Evolutionary conservation across 495 filamentous ascomycete genomes (phyloP), one percentile per base, ranked within the genome.

Genomic region (Xylona heveae): DNA sequence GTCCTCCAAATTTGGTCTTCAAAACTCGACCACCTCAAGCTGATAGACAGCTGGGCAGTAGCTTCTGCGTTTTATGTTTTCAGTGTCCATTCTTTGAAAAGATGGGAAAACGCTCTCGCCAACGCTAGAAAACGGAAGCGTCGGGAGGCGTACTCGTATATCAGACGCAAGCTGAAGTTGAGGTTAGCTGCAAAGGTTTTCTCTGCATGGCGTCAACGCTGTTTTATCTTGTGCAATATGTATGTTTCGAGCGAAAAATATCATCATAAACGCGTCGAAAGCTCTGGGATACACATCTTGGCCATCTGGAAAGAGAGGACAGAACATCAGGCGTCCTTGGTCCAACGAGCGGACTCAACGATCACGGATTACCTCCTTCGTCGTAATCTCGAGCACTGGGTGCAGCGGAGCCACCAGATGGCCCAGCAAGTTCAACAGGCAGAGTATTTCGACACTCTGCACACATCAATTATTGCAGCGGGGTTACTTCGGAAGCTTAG

Each of bases 1-100:
- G 52, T 54, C 9, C 39, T 78, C 6, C 48, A 49, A 2, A 51
- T 52, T 18, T 67, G 67, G 61, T 41, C 35, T 13, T 49, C 55
- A 4, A 62, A 58, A 24, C 40, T 48, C 16, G 44, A 55, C 10
- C 55, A 68, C 41, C 39, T 62, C 3, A 36, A 44, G 24, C 52
- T 65, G 33, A 47, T 77, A 17, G 51, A 67, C 24, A 50, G 42
- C 6, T 64, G 63, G 62, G 58, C 71, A 13, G 39, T 41, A 6
- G 54, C 71, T 45, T 70, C 68, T 6, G 39, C 52, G 6, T 76
- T 66, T 31, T 80, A 71, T 39, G 67, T 74, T 35, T 34, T 61
- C 15, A 53, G 61, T 19, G 66, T 57, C 10, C 57, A 54, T 36
- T 45, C 50, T n/a, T 35, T 73, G 16, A 68, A 64, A 33, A 37